Evolutionary conservation across 768 basidiomycete species (phyloP).

Genomic region (Phylloporus arenicola): DNA sequence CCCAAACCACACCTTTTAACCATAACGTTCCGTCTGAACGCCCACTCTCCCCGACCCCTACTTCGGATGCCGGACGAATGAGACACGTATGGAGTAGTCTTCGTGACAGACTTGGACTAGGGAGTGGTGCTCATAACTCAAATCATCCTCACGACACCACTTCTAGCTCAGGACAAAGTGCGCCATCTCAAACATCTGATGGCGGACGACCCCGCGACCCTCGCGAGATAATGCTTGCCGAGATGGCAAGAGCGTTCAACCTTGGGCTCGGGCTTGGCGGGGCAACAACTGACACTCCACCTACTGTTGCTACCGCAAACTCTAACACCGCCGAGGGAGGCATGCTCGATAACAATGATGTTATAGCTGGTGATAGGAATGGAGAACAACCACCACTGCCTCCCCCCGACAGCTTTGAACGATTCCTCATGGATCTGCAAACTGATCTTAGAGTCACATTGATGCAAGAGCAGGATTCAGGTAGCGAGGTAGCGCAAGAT

Average conservation of each 20-base stretch:
- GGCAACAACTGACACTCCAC: constrained; percentile 6
- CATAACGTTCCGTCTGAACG: constrained; percentile 24
- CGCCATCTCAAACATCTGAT: constrained; percentile 8
- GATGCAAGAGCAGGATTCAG: constrained; percentile 32
- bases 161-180: constrained; percentile 6
- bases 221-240: constrained; percentile 66
- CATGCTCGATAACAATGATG: constrained; percentile 3
- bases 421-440: constrained; percentile 76
- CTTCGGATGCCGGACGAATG: constrained; percentile 40
- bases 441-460: constrained; percentile 63
- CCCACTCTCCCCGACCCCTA: constrained; percentile 40
- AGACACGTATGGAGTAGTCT: constrained; percentile 64
- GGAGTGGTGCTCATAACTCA: constrained; percentile 21
- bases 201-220: constrained; percentile 37
- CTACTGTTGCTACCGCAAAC: constrained; percentile 1
- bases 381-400: constrained; percentile 26
- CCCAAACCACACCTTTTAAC: constrained; percentile 9
- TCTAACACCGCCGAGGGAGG: constrained; percentile 10
- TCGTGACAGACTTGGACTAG: constrained; percentile 60
- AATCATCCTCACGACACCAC: constrained; percentile 9
- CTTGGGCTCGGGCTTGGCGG: constrained; percentile 53
- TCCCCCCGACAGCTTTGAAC: constrained; percentile 69
- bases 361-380: constrained; percentile 8
- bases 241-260: constrained; percentile 79
- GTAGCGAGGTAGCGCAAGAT: constrained; percentile 4